Conservation (phyloP, 2,329 filamentous ascomycete species). For the Fusarium sp. region DNA sequence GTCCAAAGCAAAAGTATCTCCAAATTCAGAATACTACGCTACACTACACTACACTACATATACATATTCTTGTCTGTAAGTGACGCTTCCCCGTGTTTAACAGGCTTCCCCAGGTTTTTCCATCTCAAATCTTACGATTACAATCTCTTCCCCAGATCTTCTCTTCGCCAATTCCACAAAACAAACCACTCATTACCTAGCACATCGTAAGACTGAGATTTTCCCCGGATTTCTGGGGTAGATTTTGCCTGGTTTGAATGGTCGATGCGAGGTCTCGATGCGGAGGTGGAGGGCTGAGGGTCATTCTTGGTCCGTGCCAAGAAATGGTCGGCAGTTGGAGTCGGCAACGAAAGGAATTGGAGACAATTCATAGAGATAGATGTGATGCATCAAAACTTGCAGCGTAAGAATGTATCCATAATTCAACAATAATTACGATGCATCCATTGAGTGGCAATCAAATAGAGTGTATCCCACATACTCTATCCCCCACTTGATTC, state of each 20-base stretch:
- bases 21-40: slow-evolving; percentile 4
- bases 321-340: slow-evolving; percentile 43
- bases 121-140: slow-evolving; percentile 11
- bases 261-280: slow-evolving; percentile 11
- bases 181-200: slow-evolving; percentile 19
- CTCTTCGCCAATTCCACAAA: slow-evolving; percentile 23
- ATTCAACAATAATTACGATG: neutral
- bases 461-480: neutral
- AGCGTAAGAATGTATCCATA: neutral
- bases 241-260: slow-evolving; percentile 13
- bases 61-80: too few species aligned
- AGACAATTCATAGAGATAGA: neutral
- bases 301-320: slow-evolving; percentile 39
- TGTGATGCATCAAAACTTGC: neutral
- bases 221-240: slow-evolving; percentile 39
- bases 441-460: neutral
- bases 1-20: neutral
- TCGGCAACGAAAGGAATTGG: slow-evolving; percentile 40
- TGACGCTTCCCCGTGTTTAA: neutral
- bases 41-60: too few species aligned
- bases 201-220: slow-evolving; percentile 30
- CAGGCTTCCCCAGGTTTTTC: slow-evolving; percentile 38
- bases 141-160: slow-evolving; percentile 9
- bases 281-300: slow-evolving; percentile 27
- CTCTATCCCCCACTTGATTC: neutral